Percentiles rank a stretch among this genome's conserved stretches.
Conservation (phyloP, 495 filamentous ascomycete genomes). For the Saxophila tyrrhenica region DNA sequence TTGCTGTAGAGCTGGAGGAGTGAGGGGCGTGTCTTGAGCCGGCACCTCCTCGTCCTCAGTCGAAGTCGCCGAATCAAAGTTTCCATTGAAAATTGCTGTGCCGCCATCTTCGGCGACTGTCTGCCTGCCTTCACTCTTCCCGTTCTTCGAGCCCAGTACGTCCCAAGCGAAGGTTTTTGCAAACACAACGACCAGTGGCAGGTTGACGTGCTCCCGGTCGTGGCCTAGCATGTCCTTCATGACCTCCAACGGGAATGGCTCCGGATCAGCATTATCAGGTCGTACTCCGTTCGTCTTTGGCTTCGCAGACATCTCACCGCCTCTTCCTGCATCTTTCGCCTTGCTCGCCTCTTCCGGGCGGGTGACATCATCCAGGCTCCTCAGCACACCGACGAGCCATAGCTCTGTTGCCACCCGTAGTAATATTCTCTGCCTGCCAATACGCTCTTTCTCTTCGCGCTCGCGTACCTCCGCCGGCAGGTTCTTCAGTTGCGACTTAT, state of each 20-base stretch:
- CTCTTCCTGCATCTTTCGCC: conserved; percentile 46
- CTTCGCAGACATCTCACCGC: conserved; percentile 40
- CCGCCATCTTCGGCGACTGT: conserved; percentile 75
- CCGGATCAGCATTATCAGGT: conserved; percentile 32
- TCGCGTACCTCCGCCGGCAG: conserved; percentile 73
- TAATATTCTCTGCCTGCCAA: conserved; percentile 74
- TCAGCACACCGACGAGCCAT: conserved; percentile 83
- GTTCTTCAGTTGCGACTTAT: conserved; percentile 71
- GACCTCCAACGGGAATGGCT: conserved; percentile 91
- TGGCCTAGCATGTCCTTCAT: conserved; percentile 90
- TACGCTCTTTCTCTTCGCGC: conserved; percentile 88
- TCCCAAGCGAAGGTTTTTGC: conserved; percentile 97
- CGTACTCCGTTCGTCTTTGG: conserved; percentile 37
- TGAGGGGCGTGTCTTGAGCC: conserved; percentile 59
- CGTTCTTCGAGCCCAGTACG: conserved; percentile 63
- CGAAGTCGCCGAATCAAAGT: conserved; percentile 39
- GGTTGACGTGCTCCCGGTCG: conserved; percentile 81
- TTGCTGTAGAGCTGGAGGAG: conserved; percentile 62
- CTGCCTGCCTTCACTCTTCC: conserved; percentile 63
- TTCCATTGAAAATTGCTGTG: conserved; percentile 40
- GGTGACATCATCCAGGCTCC: conserved; percentile 78
- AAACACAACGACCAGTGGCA: conserved; percentile 85
- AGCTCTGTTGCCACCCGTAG: conserved; percentile 87
- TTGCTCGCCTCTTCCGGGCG: conserved; percentile 67
- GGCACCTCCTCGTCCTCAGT: conserved; percentile 33